Percentiles rank a stretch among this genome's conserved stretches.
phyloP scores from a whole-genome alignment of 352 stramenopile genomes.

The Peronospora belbahrii region DNA sequence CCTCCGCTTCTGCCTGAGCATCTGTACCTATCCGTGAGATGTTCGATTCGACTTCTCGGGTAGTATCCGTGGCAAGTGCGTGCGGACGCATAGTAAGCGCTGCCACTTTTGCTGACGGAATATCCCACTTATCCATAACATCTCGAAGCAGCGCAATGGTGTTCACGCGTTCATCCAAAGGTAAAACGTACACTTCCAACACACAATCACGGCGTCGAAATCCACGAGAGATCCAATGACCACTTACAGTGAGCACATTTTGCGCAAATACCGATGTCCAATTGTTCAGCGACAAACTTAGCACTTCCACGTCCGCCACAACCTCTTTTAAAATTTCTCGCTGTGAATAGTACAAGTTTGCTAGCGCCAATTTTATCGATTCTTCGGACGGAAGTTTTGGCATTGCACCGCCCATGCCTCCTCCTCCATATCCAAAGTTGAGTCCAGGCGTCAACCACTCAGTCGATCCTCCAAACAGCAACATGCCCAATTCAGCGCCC shows the following conservation, averaged over 20 bases:
- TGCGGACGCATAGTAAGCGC: conserved; percentile 58
- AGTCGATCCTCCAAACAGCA: conserved; percentile 41
- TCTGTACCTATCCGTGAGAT: conserved; percentile 9
- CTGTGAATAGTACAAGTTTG: conserved; percentile 75
- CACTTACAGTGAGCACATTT: conserved; percentile 71
- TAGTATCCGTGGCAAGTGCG: conserved; percentile 12
- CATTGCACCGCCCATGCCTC: conserved; percentile 6
- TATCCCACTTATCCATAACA: conserved; percentile 82
- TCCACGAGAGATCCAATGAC: conserved; percentile 69
- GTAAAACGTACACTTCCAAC: conserved; percentile 68
- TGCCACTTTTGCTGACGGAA: conserved; percentile 55
- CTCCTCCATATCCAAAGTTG: conserved; percentile 18
- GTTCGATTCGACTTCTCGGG: conserved; percentile 22
- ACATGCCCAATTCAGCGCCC: conserved; percentile 45
- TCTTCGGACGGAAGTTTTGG: conserved; percentile 55
- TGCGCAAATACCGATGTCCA: conserved; percentile 75
- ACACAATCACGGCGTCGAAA: conserved; percentile 71
- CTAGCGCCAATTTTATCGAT: conserved; percentile 58
- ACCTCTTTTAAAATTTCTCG: conserved; percentile 76
- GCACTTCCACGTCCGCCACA: conserved; percentile 59
- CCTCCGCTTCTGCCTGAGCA: conserved; percentile 17
- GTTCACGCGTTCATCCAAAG: conserved; percentile 67
- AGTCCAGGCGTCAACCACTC: conserved; percentile 21
- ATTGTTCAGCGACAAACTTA: conserved; percentile 73
- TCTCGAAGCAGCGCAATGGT: conserved; percentile 69